Base-by-base conservation (phyloP, 768 basidiomycete genomes). In the Russula dissimulans region DNA sequence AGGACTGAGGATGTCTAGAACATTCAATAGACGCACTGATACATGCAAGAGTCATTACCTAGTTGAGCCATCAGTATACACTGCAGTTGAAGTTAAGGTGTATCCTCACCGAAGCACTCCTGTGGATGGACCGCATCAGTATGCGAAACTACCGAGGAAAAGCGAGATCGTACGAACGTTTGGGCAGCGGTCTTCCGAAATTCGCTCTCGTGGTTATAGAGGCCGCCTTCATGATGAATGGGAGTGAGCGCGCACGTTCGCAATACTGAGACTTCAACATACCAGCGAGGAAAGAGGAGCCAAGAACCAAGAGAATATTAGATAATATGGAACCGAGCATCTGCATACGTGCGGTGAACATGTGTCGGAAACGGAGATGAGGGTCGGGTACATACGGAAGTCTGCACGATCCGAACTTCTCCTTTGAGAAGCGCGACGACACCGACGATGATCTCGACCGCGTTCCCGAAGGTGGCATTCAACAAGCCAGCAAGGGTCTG, bases 281-380 rank as follows among this genome's bases (percentile, higher is more conserved):
- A 83, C 86, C 87, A 50, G 90, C 91, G 56, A 95, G 75, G 78
- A 95, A 95, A 14, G 90, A 91, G 72, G 88, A 91, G 7, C 94
- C 94, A 14, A 97, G 77, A 17, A 97, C 93, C 41, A 97, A 78
- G 9, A 97, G 80, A 42, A 95, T 76, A 72, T 97, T 97, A 12
- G 91, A 94, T 42, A 97, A 74, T 61, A 97, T 89, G 32, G 91
- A 93, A 18, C 93, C 94, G 47, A 97, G 80, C 81, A 95, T 85
- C 89, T 89, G 64, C 4, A 55, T 36, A 12, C 39, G 39, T 17
- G 39, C 22, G 34, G 51, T 56, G 26, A 67, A 45, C 34, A 26
- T 18, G 47, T 58, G 18, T 36, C 56, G 38, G 11, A 36, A 26
- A 15, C 38, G 12, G 57, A 39, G 15, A 50, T 42, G 14, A 31